phyloP scores from a whole-genome alignment of 768 basidiomycete species.

The Asterophora lycoperdoides region DNA sequence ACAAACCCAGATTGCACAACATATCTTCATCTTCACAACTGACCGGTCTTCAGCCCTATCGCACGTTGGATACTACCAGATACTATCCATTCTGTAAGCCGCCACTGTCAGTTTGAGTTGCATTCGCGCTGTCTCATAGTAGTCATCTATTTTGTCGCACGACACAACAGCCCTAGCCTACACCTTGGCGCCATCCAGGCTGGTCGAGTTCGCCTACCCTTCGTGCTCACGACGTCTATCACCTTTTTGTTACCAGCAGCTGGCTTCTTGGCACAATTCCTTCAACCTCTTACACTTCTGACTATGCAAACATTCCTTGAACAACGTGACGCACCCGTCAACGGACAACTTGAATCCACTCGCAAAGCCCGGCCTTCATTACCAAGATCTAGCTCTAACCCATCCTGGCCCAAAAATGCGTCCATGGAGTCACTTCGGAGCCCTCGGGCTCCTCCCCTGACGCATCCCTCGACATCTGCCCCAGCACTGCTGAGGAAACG shows the following conservation, averaged over 20 bases:
- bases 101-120: neutral
- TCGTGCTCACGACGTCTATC: neutral
- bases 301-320: slow-evolving; percentile 12
- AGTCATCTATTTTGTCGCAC: neutral
- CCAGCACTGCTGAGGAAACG: slow-evolving; percentile 27
- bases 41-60: neutral
- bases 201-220: neutral
- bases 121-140: neutral
- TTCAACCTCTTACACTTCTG: neutral
- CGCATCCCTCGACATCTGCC: slow-evolving; percentile 1
- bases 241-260: neutral
- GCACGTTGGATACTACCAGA: neutral
- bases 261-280: neutral
- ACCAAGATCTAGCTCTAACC: slow-evolving; percentile 17
- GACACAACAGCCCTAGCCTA: neutral
- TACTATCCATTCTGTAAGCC: neutral
- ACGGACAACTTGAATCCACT: neutral
- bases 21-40: slow-evolving; percentile 3
- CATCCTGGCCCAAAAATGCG: slow-evolving; percentile 16
- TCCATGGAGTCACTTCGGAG: slow-evolving; percentile 20
- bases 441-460: slow-evolving; percentile 2
- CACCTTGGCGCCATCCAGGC: neutral
- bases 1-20: neutral
- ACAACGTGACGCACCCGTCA: slow-evolving; percentile 2
- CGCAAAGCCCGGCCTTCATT: slow-evolving; percentile 11